Evolutionary conservation across 768 basidiomycete species (phyloP), one percentile per base, ranked within the genome.

Genomic region (Termitomyces eurrhizus): DNA sequence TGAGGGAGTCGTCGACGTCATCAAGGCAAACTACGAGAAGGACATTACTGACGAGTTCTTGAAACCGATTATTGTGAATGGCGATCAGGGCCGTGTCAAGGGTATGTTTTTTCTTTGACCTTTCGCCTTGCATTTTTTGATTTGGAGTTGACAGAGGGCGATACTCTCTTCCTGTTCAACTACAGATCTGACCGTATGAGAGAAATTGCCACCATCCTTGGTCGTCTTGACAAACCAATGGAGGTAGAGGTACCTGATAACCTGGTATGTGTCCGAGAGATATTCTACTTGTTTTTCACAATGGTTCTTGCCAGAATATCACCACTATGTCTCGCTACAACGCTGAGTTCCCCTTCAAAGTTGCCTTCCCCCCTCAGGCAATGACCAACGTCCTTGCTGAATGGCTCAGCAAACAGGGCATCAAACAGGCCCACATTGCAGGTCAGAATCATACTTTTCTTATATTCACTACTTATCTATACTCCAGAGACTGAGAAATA

Each of bases 151-250:
- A 44, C 64, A 93, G 93, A 93, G 59, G 81, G 78, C 46, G 95
- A 97, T 73, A 95, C 94, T 0, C 70, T 98, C 4, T 97, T 96
- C 83, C 87, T 92, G 77, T 98, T 96, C 87, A 98, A 98, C 79
- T 97, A 98, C 74, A 88, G 95, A 62, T 95, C 95, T 0, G 95
- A 98, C 73, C 88, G 95, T 56, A 93, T 98, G 90, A 86, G 95
- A 51, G 95, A 98, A 75, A 88, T 97, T 62, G 81, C 77, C n/a
- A 76, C 83, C 33, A 85, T 98, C 8, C 83, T 97, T 56, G 95
- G 94, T 21, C 73, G 87, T 4, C 85, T 86, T 3, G 87, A 92
- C 65, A 93, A 91, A 73, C 92, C 93, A 1, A 83, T 94, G 73
- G 92, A 95, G 52, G 83, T 92, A 41, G 80, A 83, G 29, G 75